Conservation (phyloP, 2,329 filamentous ascomycete species). For the Diaporthe aspalathi region DNA sequence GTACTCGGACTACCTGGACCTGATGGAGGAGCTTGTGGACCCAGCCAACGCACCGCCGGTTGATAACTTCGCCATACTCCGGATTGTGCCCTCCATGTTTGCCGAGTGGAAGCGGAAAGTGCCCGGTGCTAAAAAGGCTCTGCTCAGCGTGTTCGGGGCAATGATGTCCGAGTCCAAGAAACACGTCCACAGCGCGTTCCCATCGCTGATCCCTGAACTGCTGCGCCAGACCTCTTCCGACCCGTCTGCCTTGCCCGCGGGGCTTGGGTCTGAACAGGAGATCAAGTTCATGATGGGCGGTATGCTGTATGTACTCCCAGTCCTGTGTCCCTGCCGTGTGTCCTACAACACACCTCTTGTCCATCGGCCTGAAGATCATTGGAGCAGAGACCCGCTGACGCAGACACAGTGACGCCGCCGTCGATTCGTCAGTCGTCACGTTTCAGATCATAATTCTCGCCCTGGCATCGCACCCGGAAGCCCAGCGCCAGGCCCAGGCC, state of each 20-base stretch:
- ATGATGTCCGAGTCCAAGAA: conserved; percentile 2
- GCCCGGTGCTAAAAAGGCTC: not conserved
- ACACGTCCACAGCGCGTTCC: not conserved
- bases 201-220: not conserved
- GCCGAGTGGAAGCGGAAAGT: not conserved
- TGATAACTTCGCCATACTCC: not conserved
- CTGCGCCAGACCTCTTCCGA: not conserved
- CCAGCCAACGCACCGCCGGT: conserved; percentile 1
- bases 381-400: not conserved
- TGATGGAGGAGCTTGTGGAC: conserved; percentile 3
- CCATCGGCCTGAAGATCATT: too few species aligned
- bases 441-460: conserved; percentile 1
- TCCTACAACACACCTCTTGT: too few species aligned
- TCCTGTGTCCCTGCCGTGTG: too few species aligned
- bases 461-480: conserved; percentile 1
- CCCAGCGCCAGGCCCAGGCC: conserved; percentile 5
- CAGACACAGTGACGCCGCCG: not conserved
- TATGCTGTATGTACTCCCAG: not conserved
- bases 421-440: conserved; percentile 1
- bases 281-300: conserved; percentile 11
- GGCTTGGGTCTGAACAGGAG: not conserved
- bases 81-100: not conserved
- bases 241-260: not conserved
- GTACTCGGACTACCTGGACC: not conserved
- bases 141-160: not conserved